phyloP scores from a whole-genome alignment of 805 yeast genomes.

The Kockiozyma suomiensis region DNA sequence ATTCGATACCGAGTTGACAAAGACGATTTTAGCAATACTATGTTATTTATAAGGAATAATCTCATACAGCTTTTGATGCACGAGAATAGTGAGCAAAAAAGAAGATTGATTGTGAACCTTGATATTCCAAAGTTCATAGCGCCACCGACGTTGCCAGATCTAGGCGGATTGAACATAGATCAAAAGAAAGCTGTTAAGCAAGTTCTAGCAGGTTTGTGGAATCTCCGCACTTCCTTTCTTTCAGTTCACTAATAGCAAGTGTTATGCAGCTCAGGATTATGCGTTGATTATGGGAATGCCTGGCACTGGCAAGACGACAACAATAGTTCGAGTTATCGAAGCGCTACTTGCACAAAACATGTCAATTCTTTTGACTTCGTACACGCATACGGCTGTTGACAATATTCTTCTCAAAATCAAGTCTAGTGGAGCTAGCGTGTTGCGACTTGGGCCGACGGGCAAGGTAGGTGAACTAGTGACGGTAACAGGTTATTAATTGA shows the following conservation, averaged over 20 bases:
- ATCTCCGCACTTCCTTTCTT: too few species aligned
- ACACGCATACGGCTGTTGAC: conserved; percentile 96
- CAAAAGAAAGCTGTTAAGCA: conserved; percentile 70
- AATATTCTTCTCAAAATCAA: conserved; percentile 78
- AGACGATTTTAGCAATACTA: conserved; percentile 73
- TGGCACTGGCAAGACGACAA: conserved; percentile 94
- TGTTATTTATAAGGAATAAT: conserved; percentile 77
- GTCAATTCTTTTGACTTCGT: conserved; percentile 76
- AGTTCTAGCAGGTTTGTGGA: conserved; percentile 56
- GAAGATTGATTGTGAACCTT: conserved; percentile 59
- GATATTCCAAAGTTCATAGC: conserved; percentile 49
- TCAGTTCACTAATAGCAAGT: neutral
- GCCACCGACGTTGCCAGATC: conserved; percentile 2
- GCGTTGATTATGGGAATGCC: conserved; percentile 94
- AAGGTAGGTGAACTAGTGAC: conserved; percentile 37
- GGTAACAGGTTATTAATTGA: too few species aligned
- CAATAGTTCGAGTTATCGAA: conserved; percentile 74
- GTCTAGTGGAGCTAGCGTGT: conserved; percentile 51
- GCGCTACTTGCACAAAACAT: conserved; percentile 62
- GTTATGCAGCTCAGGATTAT: conserved; percentile 54
- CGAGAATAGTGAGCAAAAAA: conserved; percentile 49
- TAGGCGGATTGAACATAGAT: conserved; percentile 60
- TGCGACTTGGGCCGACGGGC: conserved; percentile 66
- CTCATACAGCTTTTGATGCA: conserved; percentile 65
- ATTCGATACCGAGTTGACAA: conserved; percentile 67